These are phyloP conservation scores for Fraxinus cuspidata DNA, from an alignment of 257 asterid species.

Conservation along the genomic window DNA sequence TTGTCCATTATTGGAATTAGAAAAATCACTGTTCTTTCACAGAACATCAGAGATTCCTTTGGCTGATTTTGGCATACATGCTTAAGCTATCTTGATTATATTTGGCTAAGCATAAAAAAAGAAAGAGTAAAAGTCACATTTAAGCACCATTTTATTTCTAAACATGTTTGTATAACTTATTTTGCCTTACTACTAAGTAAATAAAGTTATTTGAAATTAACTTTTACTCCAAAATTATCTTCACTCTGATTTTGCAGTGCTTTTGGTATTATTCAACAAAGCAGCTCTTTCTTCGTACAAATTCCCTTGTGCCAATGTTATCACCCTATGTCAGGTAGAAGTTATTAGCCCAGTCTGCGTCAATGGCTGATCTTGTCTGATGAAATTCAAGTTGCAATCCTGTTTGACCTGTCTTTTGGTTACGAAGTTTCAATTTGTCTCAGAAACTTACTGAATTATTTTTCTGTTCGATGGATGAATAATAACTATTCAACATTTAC, in stretches of 20 bases:
- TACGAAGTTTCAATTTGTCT: neutral
- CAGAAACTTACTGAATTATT: neutral
- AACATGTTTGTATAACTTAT: neutral
- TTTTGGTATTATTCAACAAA: slow-evolving; percentile 86
- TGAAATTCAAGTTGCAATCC: neutral
- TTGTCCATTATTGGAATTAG: neutral
- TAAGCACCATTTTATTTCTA: no score
- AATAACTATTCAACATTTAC: neutral
- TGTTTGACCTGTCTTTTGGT: neutral
- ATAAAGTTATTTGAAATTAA: neutral
- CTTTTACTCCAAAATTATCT: neutral
- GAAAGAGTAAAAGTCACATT: no score
- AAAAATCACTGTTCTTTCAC: neutral
- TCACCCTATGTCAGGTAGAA: slow-evolving; percentile 88
- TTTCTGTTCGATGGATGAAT: neutral
- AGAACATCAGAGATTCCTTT: neutral
- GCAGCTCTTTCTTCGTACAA: slow-evolving; percentile 92
- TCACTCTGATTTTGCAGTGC: slow-evolving; percentile 63
- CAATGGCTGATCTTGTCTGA: neutral
- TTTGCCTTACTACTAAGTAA: neutral
- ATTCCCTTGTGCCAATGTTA: slow-evolving; percentile 89
- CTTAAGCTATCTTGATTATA: no score
- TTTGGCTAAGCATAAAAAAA: no score
- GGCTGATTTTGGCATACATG: neutral
- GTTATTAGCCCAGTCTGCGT: slow-evolving; percentile 12